Evolutionary conservation across 225 moss, liverwort and hornwort genomes (phyloP).

Genomic region (Physcomitrellopsis africana): DNA sequence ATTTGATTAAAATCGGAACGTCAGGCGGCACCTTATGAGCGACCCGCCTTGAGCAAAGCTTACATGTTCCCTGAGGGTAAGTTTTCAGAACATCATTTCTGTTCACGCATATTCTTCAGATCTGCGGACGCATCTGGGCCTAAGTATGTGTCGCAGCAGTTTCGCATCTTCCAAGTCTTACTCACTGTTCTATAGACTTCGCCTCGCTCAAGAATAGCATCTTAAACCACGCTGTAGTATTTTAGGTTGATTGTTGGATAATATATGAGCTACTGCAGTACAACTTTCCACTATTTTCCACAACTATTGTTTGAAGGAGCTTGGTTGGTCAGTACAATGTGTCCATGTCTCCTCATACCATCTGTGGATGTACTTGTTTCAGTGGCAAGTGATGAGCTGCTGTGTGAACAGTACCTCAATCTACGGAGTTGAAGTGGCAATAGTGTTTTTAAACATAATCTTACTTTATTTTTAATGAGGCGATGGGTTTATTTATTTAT

Average conservation of each 20-base stretch:
- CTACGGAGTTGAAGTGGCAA: no score
- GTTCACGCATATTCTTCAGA: not conserved
- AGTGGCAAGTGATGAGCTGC: not conserved
- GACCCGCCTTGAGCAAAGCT: constrained; percentile 77
- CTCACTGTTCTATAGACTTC: not conserved
- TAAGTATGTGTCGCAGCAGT: not conserved
- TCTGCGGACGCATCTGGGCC: not conserved
- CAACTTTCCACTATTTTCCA: not conserved
- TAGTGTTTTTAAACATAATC: not conserved
- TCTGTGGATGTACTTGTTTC: not conserved
- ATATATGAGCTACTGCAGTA: not conserved
- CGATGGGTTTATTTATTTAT: not conserved
- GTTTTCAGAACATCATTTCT: not conserved
- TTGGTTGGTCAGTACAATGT: not conserved
- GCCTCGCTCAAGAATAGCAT: not conserved
- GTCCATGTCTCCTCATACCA: not conserved
- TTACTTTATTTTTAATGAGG: not conserved
- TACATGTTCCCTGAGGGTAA: constrained; percentile 68
- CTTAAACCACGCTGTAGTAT: not conserved
- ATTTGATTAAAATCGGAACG: not conserved
- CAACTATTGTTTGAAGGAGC: not conserved
- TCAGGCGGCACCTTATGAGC: constrained; percentile 82
- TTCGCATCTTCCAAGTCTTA: not conserved
- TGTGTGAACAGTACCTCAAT: no score
- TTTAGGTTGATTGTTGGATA: not conserved